These are phyloP conservation scores for Toxoplasma gondii DNA, from an alignment of 169 alveolate genomes.

Conservation along the genomic window DNA sequence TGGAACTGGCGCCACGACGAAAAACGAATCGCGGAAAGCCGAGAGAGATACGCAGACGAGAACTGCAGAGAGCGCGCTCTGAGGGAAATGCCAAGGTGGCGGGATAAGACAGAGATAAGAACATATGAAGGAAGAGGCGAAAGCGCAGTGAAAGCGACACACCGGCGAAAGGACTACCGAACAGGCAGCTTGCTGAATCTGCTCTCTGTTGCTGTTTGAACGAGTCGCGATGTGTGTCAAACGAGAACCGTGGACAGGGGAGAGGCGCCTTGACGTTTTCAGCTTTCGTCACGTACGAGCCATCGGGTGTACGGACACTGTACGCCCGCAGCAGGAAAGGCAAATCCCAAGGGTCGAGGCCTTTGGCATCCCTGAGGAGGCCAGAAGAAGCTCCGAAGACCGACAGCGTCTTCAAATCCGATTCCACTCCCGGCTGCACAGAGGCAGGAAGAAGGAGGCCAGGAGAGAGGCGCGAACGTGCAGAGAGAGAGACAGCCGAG, in stretches of 20 bases:
- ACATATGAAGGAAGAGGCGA: no score
- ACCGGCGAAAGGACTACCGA: no score
- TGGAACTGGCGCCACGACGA: neutral
- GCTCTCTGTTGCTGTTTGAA: no score
- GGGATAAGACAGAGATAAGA: neutral
- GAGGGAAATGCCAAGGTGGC: neutral
- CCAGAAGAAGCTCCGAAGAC: neutral
- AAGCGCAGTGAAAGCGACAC: no score
- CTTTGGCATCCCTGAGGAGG: neutral
- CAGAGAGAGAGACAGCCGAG: neutral
- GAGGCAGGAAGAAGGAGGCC: neutral
- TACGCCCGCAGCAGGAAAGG: slow-evolving; percentile 15
- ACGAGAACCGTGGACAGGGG: no score
- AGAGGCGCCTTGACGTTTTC: no score
- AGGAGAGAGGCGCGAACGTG: neutral
- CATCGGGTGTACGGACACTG: neutral
- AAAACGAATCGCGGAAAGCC: neutral
- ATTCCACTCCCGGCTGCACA: slow-evolving; percentile 21
- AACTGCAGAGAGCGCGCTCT: neutral
- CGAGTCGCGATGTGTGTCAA: no score
- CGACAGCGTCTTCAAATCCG: neutral
- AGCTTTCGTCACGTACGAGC: neutral
- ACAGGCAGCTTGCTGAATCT: neutral
- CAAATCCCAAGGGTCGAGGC: slow-evolving; percentile 40
- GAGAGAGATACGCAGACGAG: neutral